phyloP scores from a whole-genome alignment of 306 rosid species.

The Cucurbita moschata region DNA sequence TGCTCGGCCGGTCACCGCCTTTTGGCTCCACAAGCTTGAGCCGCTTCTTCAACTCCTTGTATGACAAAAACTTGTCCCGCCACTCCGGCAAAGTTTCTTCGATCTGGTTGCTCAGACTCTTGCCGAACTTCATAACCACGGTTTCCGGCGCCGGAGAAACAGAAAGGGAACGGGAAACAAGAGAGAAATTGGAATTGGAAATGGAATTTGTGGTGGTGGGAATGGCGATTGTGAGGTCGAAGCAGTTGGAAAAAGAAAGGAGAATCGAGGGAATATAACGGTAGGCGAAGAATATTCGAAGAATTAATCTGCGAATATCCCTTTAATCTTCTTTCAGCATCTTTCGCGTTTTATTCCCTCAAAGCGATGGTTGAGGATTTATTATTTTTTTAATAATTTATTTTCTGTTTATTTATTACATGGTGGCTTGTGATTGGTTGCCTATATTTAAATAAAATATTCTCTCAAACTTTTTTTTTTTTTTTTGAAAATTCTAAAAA shows the following conservation, averaged over 20 bases:
- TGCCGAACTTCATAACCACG: conserved; percentile 68
- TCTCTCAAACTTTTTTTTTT: neutral
- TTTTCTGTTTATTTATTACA: neutral
- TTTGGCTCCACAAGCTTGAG: conserved; percentile 67
- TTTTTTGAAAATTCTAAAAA: too few species aligned
- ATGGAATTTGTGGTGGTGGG: neutral
- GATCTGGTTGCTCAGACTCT: conserved; percentile 79
- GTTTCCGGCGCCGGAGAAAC: neutral
- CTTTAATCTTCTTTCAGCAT: neutral
- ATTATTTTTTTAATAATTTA: neutral
- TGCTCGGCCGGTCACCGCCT: conserved; percentile 30
- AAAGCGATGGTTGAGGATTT: neutral
- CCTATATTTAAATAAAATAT: neutral
- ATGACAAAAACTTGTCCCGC: conserved; percentile 89
- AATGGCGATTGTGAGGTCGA: neutral
- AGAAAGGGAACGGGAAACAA: neutral
- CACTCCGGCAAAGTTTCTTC: conserved; percentile 88
- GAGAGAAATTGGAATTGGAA: neutral
- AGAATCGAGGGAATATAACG: neutral
- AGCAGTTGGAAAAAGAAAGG: neutral
- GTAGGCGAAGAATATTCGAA: conserved; percentile 4
- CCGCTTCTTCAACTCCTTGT: conserved; percentile 89
- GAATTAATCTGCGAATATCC: conserved; percentile 1
- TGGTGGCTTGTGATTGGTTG: neutral
- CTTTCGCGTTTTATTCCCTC: neutral